Evolutionary conservation across 306 rosid genomes (phyloP).

Genomic region (Dalbergia oliveri): DNA sequence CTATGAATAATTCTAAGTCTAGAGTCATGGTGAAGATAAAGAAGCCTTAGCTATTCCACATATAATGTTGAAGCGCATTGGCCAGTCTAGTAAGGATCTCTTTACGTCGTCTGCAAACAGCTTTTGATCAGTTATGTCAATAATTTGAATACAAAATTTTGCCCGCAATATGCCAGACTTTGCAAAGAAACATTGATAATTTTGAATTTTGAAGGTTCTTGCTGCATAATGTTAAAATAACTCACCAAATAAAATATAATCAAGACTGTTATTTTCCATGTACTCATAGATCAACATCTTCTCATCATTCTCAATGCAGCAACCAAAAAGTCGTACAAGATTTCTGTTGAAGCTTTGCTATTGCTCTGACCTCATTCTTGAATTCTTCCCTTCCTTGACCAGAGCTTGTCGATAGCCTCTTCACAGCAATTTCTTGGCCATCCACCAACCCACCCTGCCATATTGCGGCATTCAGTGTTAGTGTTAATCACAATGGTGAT

Average conservation of each 20-base stretch:
- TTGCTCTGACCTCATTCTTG: conserved; percentile 65
- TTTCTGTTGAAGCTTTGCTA: conserved; percentile 77
- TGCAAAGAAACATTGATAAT: not conserved
- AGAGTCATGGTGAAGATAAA: conserved; percentile 75
- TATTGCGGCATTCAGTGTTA: conserved; percentile 33
- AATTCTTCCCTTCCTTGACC: conserved; percentile 73
- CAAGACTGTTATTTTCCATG: conserved; percentile 70
- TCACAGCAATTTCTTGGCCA: conserved; percentile 67
- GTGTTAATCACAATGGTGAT: not conserved
- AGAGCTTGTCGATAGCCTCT: conserved; percentile 66
- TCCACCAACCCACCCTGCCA: conserved; percentile 61
- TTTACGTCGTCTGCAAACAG: conserved; percentile 52
- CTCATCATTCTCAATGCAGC: conserved; percentile 65
- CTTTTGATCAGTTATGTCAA: conserved; percentile 35
- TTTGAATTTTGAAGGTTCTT: not conserved
- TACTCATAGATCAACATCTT: conserved; percentile 69
- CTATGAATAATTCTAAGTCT: conserved; percentile 74
- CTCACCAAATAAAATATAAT: conserved; percentile 60
- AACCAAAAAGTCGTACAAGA: conserved; percentile 69
- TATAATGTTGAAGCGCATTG: conserved; percentile 61
- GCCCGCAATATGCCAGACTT: not conserved
- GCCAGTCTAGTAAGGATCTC: conserved; percentile 56
- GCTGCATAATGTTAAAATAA: conserved; percentile 23
- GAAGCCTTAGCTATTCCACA: conserved; percentile 73
- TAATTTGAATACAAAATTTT: not conserved